Conservation (phyloP, 1,284 basidiomycete genomes). For the Laetiporus sulphureus region DNA sequence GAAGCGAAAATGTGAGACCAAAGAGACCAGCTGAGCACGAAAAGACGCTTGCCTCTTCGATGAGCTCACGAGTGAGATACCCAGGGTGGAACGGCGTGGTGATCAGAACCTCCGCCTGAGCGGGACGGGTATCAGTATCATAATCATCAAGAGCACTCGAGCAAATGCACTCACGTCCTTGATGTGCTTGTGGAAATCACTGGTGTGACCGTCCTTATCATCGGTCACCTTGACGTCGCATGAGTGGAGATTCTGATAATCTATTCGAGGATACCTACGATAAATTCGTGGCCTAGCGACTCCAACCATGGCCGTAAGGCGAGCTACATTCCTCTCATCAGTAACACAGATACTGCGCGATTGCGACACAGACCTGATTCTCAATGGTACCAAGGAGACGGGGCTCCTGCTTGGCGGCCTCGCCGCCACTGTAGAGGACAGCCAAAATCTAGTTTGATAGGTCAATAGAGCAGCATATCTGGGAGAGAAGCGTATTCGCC, state of each 20-base stretch:
- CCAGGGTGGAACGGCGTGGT: slow-evolving; percentile 93
- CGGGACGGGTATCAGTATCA: neutral
- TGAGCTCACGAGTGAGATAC: slow-evolving; percentile 79
- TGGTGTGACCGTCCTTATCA: slow-evolving; percentile 84
- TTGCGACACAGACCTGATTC: slow-evolving; percentile 54
- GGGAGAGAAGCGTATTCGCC: slow-evolving; percentile 1
- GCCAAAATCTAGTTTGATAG: slow-evolving; percentile 56
- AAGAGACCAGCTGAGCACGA: neutral
- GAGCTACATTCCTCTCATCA: slow-evolving; percentile 38
- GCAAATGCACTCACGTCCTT: slow-evolving; percentile 60
- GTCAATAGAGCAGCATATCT: slow-evolving; percentile 19
- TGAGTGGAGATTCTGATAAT: neutral
- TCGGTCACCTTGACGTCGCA: slow-evolving; percentile 63
- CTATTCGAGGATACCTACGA: slow-evolving; percentile 35
- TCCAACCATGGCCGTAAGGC: slow-evolving; percentile 66
- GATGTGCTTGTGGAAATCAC: slow-evolving; percentile 85
- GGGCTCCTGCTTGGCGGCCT: slow-evolving; percentile 74
- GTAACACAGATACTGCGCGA: neutral
- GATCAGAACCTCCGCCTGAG: slow-evolving; percentile 66
- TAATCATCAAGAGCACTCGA: too few species aligned
- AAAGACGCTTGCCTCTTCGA: slow-evolving; percentile 33
- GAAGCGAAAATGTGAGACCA: neutral
- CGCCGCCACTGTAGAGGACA: slow-evolving; percentile 72
- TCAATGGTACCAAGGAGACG: slow-evolving; percentile 87
- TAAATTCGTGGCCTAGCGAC: slow-evolving; percentile 71